Base-by-base conservation (phyloP, 345 rosid species). In the Aethionema arabicum region DNA sequence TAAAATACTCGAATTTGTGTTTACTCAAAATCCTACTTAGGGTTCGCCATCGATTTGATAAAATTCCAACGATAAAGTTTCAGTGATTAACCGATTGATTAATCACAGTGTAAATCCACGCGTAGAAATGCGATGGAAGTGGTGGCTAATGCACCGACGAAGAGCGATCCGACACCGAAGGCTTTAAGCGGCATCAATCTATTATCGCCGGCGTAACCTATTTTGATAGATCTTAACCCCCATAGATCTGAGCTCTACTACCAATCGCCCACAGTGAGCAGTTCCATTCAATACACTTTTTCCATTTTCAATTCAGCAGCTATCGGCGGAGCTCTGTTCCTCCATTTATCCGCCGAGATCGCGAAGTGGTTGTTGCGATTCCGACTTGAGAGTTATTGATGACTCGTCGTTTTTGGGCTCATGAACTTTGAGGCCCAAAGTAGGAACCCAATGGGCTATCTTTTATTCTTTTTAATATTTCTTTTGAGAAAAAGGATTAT, bases 181-280 rank as follows among this genome's bases (percentile, higher is more conserved):
- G 91, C 91, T 67, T 80, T 85, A 5, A 85, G 21, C 6, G 85
- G 83, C 87, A 85, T 80, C 6, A 82, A 52, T 5, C 78, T 70
- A 66, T 68, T 49, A 27, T 79, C 80, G 3, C 91, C 91, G n/a
- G 64, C 70, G 78, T 51, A 77, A 14, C 91, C 91, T 72, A 68
- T 78, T 30, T 78, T 60, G 14, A 12, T 63, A 27, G 80, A 77
- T 37, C 76, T 56, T 10, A 85, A 56, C 27, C 79, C 91, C 84
- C 79, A 77, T 27, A 70, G 12, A 82, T 65, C 37, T 82, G 85
- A 4, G 72, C 72, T 40, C 66, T 72, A 37, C 72, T 72, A 46
- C 76, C 76, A 3, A 52, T 7, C 13, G 52, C 67, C 76, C 72
- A 72, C 68, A 73, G 14, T 68, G 72, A 12, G 30, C 54, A 0